Percentiles rank a stretch among this genome's conserved stretches.
These are phyloP conservation scores for Pleurotus citrinopileatus DNA, from an alignment of 768 basidiomycete genomes.

Conservation along the genomic window DNA sequence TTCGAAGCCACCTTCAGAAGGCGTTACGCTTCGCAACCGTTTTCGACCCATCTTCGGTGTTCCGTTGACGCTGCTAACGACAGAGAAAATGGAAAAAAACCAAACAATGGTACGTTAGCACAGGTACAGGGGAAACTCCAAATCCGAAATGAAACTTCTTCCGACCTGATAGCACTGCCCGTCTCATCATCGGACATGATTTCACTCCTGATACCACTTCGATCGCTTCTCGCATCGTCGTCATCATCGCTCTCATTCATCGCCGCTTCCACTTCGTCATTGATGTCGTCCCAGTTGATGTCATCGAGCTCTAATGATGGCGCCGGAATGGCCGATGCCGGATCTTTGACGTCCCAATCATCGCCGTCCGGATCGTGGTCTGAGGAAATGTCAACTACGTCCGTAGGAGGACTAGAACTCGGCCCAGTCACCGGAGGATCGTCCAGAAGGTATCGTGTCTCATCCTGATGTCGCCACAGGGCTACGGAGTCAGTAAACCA, in stretches of 20 bases:
- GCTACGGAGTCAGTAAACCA: constrained; percentile 92
- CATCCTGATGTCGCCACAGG: constrained; percentile 83
- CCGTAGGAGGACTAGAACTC: constrained; percentile 33
- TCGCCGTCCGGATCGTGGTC: constrained; percentile 67
- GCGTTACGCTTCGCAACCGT: constrained; percentile 69
- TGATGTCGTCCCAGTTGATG: constrained; percentile 81
- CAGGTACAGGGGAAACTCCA: constrained; percentile 14
- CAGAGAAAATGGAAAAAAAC: not conserved
- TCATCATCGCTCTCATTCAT: constrained; percentile 80
- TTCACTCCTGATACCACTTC: constrained; percentile 40
- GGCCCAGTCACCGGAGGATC: constrained; percentile 41
- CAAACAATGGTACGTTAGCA: constrained; percentile 19
- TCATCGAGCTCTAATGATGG: constrained; percentile 49
- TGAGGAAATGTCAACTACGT: constrained; percentile 52
- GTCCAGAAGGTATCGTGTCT: constrained; percentile 72
- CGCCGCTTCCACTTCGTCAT: constrained; percentile 84
- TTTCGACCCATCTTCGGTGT: constrained; percentile 56
- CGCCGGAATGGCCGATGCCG: constrained; percentile 15
- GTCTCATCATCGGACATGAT: constrained; percentile 49
- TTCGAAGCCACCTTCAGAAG: constrained; percentile 51
- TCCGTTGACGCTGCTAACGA: constrained; percentile 33
- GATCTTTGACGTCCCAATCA: constrained; percentile 54
- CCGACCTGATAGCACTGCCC: constrained; percentile 41
- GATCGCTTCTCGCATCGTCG: constrained; percentile 33
- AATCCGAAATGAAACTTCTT: constrained; percentile 6